Base-by-base conservation (phyloP, 352 stramenopile genomes). In the Pythium brachiatum region DNA sequence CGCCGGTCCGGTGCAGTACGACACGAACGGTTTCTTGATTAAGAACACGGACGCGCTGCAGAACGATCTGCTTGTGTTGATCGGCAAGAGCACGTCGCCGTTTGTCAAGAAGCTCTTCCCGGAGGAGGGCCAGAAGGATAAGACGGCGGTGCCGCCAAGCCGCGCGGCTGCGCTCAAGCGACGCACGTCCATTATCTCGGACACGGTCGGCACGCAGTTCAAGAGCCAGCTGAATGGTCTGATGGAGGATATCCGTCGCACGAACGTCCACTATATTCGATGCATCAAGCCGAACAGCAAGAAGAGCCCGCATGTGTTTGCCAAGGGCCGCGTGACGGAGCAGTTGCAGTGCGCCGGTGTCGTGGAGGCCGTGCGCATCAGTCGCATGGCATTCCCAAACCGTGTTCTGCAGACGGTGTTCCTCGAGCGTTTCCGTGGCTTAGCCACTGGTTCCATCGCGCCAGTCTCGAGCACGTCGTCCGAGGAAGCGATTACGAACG, bases 221-320 rank as follows among this genome's bases (percentile, higher is more conserved):
- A 94, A 95, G 58, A 89, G 77, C 51, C 96, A 99, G 68, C 78
- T 99, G 7, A 89, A 92, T 34, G 79, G 87, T 9, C 76, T 99
- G 20, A 94, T 99, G 60, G 88, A 95, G 39, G 95, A 98, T 62
- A 93, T 99, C 61, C 90, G 97, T 53, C 86, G 82, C 38, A 99
- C 95, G 2, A 90, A 98, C 60, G 95, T 98, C 25, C 97, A 99
- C 71, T 99, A 99, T 78, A 97, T 99, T 65, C 88, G 97, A 32
- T 99, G 97, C 75, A 96, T 99, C 66, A 99, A 99, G 77, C 97
- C 97, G 0, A 99, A 99, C 72, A 89, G 97, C 68, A 86, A 96
- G 41, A 97, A 99, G 70, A 97, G 97, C 57, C 57, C 85, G 44
- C 29, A 70, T 15, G 55, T 88, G 15, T 94, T 99, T 68, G 94